Evolutionary conservation across 2,329 filamentous ascomycete species (phyloP), one percentile per base, ranked within the genome.

Genomic region (Fonsecaea multimorphosa): DNA sequence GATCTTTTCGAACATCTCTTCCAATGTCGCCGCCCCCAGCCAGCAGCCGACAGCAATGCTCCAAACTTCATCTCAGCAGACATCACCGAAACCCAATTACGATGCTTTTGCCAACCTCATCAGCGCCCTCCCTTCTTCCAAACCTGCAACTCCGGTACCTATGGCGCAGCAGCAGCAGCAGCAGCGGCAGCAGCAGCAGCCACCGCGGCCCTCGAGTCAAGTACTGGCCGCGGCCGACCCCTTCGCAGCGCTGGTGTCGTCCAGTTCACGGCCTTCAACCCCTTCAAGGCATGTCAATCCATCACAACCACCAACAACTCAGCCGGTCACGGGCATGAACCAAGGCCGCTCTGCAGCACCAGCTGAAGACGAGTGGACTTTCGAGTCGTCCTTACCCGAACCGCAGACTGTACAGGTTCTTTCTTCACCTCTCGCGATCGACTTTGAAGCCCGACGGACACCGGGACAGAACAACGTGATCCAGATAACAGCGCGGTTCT

Each of bases 281-380:
- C 78, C 79, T 5, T 77, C 78, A 66, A 71, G 73, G 66, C 38
- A 61, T 68, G 6, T 64, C 71, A 59, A 73, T 27, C 19, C 22
- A 4, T 12, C 44, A 29, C 69, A 65, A 44, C 60, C 53, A 44
- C 60, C 53, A 77, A 32, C 71, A 68, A 14, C 75, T 67, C 68
- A 63, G 59, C 34, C 40, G 22, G 27, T 49, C 7, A 49, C 67
- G 27, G 63, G 65, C 63, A 58, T 57, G 57, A 61, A 69, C 61
- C 59, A 69, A 58, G 27, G 64, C 29, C 27, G 64, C 38, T 73
- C 57, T 66, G 31, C 22, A 53, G 31, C 22, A 53, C 57, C 16
- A 34, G 54, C 36, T 22, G 94, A 97, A 58, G 94, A 98, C 70
- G 94, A 98, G 74, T 98, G 94, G 93, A 91, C 88, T 27, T 98